Evolutionary conservation across 257 asterid species (phyloP).

Genomic region (Nicotiana paniculata): DNA sequence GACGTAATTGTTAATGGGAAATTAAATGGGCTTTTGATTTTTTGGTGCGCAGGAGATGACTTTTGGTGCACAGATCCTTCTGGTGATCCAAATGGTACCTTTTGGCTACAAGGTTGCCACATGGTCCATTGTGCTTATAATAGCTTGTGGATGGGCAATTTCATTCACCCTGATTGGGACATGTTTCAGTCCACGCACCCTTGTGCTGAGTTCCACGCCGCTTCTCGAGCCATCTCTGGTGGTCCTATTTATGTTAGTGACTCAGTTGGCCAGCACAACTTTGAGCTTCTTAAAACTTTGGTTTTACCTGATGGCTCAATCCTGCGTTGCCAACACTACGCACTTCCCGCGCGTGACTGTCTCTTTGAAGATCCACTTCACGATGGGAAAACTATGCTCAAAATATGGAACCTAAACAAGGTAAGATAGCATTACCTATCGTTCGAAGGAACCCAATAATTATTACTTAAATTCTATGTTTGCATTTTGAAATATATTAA

Average conservation of each 20-base stretch:
- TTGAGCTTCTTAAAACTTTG: conserved; percentile 55
- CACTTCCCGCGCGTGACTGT: conserved; percentile 73
- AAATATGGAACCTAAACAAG: conserved; percentile 89
- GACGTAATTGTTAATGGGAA: neutral
- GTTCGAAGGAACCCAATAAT: neutral
- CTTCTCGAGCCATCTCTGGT: conserved; percentile 96
- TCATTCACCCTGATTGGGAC: conserved; percentile 97
- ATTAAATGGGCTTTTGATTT: neutral
- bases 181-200: conserved; percentile 97
- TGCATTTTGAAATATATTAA: no score
- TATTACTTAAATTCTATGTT: no score
- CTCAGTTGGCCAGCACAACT: conserved; percentile 72
- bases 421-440: conserved; percentile 13
- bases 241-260: conserved; percentile 88
- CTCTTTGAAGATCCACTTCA: conserved; percentile 86
- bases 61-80: conserved; percentile 97
- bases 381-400: conserved; percentile 78
- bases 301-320: conserved; percentile 82
- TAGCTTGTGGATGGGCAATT: conserved; percentile 94
- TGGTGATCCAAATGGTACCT: conserved; percentile 88
- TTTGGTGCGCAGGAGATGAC: conserved; percentile 53
- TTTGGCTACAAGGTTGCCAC: conserved; percentile 97
- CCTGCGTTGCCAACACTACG: conserved; percentile 70
- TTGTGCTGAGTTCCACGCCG: conserved; percentile 88
- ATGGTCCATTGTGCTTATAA: conserved; percentile 98